phyloP scores from a whole-genome alignment of 2,329 filamentous ascomycete species.

The Alternaria infectoria region DNA sequence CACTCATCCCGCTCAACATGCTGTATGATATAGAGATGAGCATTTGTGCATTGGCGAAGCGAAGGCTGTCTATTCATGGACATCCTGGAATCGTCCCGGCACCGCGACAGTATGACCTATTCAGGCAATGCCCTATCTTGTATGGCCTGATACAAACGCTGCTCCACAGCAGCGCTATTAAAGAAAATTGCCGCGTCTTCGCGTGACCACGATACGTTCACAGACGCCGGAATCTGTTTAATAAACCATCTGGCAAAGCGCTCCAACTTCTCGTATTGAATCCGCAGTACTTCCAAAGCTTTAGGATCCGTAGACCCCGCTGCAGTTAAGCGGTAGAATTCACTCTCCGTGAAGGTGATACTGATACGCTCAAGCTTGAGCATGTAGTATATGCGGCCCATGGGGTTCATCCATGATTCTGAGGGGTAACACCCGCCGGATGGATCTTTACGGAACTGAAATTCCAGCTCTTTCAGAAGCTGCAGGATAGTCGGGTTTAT shows the following conservation, averaged over 20 bases:
- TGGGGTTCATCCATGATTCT: background rate
- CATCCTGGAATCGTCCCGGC: background rate
- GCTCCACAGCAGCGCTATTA: background rate
- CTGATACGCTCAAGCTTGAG: background rate
- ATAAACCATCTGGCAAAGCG: background rate
- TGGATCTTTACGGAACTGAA: background rate
- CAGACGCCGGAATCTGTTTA: conserved; percentile 1
- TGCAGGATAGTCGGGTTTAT: background rate
- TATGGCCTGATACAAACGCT: conserved; percentile 5
- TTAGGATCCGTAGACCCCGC: background rate
- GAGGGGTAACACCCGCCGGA: background rate
- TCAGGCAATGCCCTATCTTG: conserved; percentile 1
- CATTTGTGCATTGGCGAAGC: background rate
- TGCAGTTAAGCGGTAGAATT: background rate
- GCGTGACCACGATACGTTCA: conserved; percentile 1
- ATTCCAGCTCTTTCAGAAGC: background rate
- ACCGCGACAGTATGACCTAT: background rate
- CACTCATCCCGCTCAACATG: background rate
- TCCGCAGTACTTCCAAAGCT: background rate
- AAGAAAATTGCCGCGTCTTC: conserved; percentile 1
- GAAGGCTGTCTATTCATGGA: background rate
- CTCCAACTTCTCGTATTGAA: background rate
- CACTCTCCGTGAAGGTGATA: background rate
- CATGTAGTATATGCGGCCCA: background rate
- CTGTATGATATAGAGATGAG: background rate